Conservation (phyloP, 73 alveolate species). For the Paramecium sonneborni region DNA sequence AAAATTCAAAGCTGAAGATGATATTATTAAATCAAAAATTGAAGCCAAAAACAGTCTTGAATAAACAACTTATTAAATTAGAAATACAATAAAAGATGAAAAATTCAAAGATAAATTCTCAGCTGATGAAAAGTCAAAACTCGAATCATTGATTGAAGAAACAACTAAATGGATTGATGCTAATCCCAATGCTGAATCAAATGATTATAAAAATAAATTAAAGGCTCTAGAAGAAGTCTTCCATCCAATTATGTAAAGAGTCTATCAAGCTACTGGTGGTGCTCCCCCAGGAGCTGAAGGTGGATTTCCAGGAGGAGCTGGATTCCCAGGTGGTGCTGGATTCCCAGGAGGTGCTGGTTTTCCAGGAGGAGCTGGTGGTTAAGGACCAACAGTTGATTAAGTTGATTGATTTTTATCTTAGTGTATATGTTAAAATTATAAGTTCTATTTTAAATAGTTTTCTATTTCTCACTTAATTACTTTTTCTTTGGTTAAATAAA, state of each 20-base stretch:
- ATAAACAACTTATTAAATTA: constrained; percentile 76
- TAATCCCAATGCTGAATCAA: constrained; percentile 77
- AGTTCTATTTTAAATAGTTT: background rate
- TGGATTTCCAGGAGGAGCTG: constrained; percentile 67
- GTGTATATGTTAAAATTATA: constrained; percentile 13
- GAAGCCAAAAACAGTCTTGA: constrained; percentile 87
- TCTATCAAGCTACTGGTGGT: constrained; percentile 94
- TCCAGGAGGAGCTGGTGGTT: constrained; percentile 61
- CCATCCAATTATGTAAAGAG: constrained; percentile 95
- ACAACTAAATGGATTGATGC: constrained; percentile 79
- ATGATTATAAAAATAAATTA: constrained; percentile 86
- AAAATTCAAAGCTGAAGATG: constrained; percentile 84
- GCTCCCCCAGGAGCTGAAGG: constrained; percentile 83
- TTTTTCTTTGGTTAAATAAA: background rate
- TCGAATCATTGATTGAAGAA: constrained; percentile 70
- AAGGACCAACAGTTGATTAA: constrained; percentile 67
- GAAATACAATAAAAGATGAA: constrained; percentile 85
- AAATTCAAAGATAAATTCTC: constrained; percentile 80
- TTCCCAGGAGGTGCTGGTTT: constrained; percentile 72
- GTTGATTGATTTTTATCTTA: constrained; percentile 61
- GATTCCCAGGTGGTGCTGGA: constrained; percentile 72
- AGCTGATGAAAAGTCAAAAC: constrained; percentile 69
- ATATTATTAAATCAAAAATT: constrained; percentile 73
- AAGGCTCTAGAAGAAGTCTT: constrained; percentile 86
- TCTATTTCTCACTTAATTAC: background rate